Evolutionary conservation across 2,329 filamentous ascomycete genomes (phyloP).

Genomic region (Podosphaera aphanis): DNA sequence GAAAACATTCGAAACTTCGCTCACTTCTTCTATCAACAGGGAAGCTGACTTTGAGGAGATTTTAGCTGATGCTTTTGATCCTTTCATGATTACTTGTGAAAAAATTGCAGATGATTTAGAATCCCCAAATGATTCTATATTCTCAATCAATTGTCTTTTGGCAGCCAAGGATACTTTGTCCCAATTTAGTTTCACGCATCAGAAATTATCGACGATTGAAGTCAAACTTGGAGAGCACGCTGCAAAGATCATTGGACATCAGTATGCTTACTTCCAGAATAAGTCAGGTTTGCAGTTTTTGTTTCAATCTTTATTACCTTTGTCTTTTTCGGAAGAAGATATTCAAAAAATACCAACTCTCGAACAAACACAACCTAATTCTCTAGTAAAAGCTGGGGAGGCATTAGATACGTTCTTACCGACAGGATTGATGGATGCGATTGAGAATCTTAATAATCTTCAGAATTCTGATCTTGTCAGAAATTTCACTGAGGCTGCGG

Average conservation of each 20-base stretch:
- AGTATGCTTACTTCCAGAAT: conserved; percentile 48
- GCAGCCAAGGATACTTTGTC: conserved; percentile 31
- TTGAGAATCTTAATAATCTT: conserved; percentile 54
- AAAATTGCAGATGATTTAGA: conserved; percentile 39
- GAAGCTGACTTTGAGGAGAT: conserved; percentile 53
- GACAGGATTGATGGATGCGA: conserved; percentile 77
- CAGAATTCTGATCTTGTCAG: conserved; percentile 50
- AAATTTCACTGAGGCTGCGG: conserved; percentile 59
- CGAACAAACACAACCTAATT: conserved; percentile 31
- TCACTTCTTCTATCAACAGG: conserved; percentile 33
- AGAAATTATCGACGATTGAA: conserved; percentile 30
- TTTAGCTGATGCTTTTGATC: conserved; percentile 58
- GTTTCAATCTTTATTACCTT: conserved; percentile 27
- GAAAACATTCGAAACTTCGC: conserved; percentile 66
- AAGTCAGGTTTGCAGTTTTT: conserved; percentile 51
- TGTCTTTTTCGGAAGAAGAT: conserved; percentile 22
- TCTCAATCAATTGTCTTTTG: conserved; percentile 48
- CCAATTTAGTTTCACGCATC: conserved; percentile 38
- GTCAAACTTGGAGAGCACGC: conserved; percentile 30
- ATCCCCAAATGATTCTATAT: conserved; percentile 38
- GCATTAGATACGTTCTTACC: conserved; percentile 75
- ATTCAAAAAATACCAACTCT: conserved; percentile 31
- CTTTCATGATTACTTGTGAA: conserved; percentile 56
- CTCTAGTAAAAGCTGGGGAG: conserved; percentile 46
- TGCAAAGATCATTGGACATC: conserved; percentile 36